Conservation (phyloP, 257 asterid species). For the Petunia axillaris region DNA sequence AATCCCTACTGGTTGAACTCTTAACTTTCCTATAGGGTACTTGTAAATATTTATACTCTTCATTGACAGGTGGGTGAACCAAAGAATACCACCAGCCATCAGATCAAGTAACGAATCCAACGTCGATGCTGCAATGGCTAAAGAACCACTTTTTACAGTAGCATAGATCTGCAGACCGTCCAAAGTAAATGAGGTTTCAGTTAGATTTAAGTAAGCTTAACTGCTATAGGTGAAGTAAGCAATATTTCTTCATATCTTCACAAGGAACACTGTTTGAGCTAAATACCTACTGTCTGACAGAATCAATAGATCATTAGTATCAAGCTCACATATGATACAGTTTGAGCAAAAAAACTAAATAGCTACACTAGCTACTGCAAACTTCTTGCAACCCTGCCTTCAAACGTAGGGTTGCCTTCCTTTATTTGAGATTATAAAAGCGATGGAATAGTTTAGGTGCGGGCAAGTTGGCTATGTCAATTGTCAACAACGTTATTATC, state of each 20-base stretch:
- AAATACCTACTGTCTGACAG: background rate
- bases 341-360: background rate
- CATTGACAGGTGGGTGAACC: slow-evolving; percentile 74
- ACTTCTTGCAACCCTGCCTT: background rate
- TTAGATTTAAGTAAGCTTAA: background rate
- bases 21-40: slow-evolving; percentile 70
- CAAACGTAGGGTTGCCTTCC: background rate
- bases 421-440: background rate
- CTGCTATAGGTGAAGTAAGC: slow-evolving; percentile 7
- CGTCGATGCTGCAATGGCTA: slow-evolving; percentile 78
- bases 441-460: too few relatives aligned
- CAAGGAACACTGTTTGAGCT: background rate
- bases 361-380: background rate
- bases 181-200: background rate
- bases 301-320: background rate
- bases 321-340: background rate
- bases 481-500: too few relatives aligned
- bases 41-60: slow-evolving; percentile 69
- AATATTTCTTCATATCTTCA: background rate
- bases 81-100: slow-evolving; percentile 73
- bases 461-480: too few relatives aligned
- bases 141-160: slow-evolving; percentile 61
- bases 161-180: slow-evolving; percentile 54
- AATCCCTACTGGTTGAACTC: slow-evolving; percentile 78
- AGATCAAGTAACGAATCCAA: slow-evolving; percentile 75